Evolutionary conservation across 2,329 filamentous ascomycete genomes (phyloP).

Genomic region (Diaporthe citri): DNA sequence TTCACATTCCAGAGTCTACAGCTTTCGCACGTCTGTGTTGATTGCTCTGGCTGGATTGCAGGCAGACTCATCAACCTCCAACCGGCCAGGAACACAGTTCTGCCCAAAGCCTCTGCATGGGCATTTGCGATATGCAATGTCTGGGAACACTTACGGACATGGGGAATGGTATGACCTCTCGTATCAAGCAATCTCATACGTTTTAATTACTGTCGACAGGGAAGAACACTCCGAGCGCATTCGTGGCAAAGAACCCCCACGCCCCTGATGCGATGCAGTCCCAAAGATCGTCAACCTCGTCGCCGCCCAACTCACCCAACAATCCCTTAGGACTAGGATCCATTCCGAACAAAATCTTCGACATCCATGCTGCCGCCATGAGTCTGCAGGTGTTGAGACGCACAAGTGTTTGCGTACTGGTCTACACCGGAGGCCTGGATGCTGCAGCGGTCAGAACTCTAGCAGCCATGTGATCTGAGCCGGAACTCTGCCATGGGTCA

Average conservation of each 20-base stretch:
- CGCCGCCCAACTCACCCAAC: slow-evolving; percentile 5
- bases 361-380: neutral
- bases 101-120: neutral
- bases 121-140: slow-evolving; percentile 13
- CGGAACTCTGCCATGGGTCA: neutral
- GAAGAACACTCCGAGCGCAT: neutral
- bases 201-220: slow-evolving; percentile 1
- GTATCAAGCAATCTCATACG: neutral
- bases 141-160: neutral
- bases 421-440: neutral
- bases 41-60: neutral
- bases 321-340: neutral
- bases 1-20: slow-evolving; percentile 16
- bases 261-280: neutral
- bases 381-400: neutral
- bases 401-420: neutral
- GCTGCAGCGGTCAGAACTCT: neutral
- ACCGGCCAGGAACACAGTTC: neutral
- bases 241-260: slow-evolving; percentile 20
- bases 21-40: neutral
- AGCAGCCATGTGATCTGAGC: neutral
- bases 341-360: neutral
- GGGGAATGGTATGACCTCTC: slow-evolving; percentile 3
- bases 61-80: slow-evolving; percentile 10
- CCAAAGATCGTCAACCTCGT: slow-evolving; percentile 2